These are phyloP conservation scores for Hortaea werneckii DNA, from an alignment of 2,329 filamentous ascomycete species.

Conservation along the genomic window DNA sequence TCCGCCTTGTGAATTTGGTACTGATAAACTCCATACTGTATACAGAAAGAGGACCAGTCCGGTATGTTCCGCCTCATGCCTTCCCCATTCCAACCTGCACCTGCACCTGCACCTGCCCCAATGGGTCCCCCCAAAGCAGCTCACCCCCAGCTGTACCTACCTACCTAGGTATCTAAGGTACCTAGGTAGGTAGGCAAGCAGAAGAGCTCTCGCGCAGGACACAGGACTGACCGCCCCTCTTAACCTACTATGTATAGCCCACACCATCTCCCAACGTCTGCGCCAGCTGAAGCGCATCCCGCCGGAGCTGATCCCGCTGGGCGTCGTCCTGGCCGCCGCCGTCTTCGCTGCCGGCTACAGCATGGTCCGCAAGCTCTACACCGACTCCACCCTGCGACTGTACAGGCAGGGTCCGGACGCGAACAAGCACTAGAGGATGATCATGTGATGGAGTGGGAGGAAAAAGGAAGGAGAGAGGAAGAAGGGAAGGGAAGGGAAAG, in stretches of 20 bases:
- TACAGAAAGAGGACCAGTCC: constrained; percentile 53
- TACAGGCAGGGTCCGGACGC: constrained; percentile 36
- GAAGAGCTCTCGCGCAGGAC: not conserved
- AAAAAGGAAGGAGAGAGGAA: too few relatives aligned
- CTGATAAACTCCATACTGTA: not conserved
- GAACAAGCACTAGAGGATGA: not conserved
- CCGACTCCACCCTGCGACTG: constrained; percentile 89
- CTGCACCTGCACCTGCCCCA: not conserved
- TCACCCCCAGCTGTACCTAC: not conserved
- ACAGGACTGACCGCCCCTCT: not conserved
- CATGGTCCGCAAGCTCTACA: constrained; percentile 65
- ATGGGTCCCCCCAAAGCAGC: too few relatives aligned
- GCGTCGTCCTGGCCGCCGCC: constrained; percentile 71
- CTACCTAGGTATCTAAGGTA: too few relatives aligned
- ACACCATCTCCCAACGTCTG: constrained; percentile 93
- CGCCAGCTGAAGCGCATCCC: constrained; percentile 83
- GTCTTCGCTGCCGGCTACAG: constrained; percentile 76
- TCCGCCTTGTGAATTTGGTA: too few relatives aligned
- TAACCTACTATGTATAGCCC: constrained; percentile 59
- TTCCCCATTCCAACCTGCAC: constrained; percentile 4
- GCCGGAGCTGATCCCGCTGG: constrained; percentile 86
- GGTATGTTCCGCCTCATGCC: constrained; percentile 34
- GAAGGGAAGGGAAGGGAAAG: too few relatives aligned
- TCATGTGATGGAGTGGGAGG: too few relatives aligned
- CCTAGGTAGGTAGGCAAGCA: too few relatives aligned